Base-by-base conservation (phyloP, 495 filamentous ascomycete genomes). In the Achaetomiella virescens region DNA sequence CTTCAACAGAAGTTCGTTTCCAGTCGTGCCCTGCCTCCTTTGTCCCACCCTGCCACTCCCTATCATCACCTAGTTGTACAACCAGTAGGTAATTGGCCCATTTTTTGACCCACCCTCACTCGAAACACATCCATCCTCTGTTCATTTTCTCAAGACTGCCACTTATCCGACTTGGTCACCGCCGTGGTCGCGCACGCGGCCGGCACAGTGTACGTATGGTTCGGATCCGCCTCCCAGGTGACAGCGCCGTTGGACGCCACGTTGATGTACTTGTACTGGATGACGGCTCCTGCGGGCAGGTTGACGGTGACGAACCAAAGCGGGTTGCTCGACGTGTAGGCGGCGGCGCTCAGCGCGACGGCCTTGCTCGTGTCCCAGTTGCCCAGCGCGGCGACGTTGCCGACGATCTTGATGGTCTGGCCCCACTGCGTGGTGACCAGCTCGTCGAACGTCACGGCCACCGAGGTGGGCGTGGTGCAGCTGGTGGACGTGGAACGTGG, bases 181-280 rank as follows among this genome's bases (percentile, higher is more conserved):
- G 20, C n/a, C 15, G n/a, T n/a, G n/a, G 54, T 53, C 3, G 72
- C 63, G 1, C 70, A 76, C 68, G 65, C 83, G 85, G 10, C 57
- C 0, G 82, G 74, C 14, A 87, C 80, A 1, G 78, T 81, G 59
- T 76, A 84, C 9, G 64, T 69, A 38, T 77, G 77, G 62, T 90
- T 87, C 0, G 82, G 77, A 62, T 84, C 81, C 24, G 75, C 71
- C 67, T 88, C 84, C 85, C 85, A 88, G 14, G 57, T 70, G 0
- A 86, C 71, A 1, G 67, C 65, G 4, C 82, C 79, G 62, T 81
- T 75, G 3, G 69, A 66, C 49, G 74, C 72, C 43, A 83, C 70
- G 5, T 78, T 78, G 55, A 89, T 81, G 59, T 80, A 90, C 70
- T 89, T 89, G 64, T 89, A 89, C 66, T 84, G 57, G 21, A 89